Percentiles rank a stretch among this genome's conserved stretches.
Evolutionary conservation across 2,329 filamentous ascomycete species (phyloP).

Genomic region (Bipolaris victoriae): DNA sequence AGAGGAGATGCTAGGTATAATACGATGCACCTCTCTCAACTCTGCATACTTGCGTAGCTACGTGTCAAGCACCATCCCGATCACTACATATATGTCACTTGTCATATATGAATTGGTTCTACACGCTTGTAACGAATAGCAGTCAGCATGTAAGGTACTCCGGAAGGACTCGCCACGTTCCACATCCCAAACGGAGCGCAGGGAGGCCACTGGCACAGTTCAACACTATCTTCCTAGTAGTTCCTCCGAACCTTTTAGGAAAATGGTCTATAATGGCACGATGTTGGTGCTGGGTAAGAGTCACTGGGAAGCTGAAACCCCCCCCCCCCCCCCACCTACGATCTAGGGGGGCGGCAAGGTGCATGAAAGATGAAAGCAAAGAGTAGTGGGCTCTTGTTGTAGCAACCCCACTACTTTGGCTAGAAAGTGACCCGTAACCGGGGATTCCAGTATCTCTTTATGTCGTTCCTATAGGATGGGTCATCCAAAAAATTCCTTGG

Average conservation of each 20-base stretch:
- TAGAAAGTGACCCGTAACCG: background rate
- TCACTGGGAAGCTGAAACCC: background rate
- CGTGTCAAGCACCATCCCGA: conserved; percentile 1
- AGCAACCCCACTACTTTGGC: background rate
- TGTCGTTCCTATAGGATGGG: background rate
- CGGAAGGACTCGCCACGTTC: conserved; percentile 15
- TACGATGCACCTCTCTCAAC: background rate
- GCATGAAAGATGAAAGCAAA: background rate
- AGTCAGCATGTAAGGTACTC: background rate
- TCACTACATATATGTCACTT: background rate
- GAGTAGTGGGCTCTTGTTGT: background rate
- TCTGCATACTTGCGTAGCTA: background rate
- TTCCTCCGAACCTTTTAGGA: background rate
- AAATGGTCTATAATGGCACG: background rate
- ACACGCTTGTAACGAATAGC: conserved; percentile 7
- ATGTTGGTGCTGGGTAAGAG: background rate
- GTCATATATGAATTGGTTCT: conserved; percentile 3
- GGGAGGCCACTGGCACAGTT: conserved; percentile 1
- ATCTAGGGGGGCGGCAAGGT: background rate
- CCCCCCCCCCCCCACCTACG: background rate
- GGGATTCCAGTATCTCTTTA: background rate
- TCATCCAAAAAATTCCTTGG: background rate
- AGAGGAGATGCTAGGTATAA: background rate
- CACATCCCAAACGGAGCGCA: conserved; percentile 4
- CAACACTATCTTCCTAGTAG: background rate